A percentile compares a stretch with the other conserved stretches of the same genome.
Evolutionary conservation across 148 eudicot genomes (phyloP).

Genomic region (Camellia sinensis): DNA sequence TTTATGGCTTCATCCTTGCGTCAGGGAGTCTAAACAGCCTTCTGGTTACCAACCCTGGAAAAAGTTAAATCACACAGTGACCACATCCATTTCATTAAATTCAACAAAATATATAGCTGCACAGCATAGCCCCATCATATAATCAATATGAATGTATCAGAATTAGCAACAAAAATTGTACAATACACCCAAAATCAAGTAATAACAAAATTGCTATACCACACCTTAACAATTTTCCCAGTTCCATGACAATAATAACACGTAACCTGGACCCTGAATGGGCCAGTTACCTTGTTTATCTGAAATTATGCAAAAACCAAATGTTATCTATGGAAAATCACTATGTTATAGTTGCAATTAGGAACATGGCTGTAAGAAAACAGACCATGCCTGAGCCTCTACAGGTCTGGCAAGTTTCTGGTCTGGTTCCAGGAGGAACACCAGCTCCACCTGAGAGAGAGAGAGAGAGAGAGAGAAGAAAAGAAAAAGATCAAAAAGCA

Average conservation of each 20-base stretch:
- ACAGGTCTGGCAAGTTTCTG: constrained; percentile 79
- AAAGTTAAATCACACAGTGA: not conserved
- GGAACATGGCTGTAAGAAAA: constrained; percentile 15
- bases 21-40: not conserved
- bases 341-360: not conserved
- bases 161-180: not conserved
- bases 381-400: constrained; percentile 82
- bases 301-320: constrained; percentile 29
- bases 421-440: constrained; percentile 94
- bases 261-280: constrained; percentile 50
- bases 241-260: constrained; percentile 68
- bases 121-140: not conserved
- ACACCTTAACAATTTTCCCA: constrained; percentile 78
- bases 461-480: not conserved
- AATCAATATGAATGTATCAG: not conserved
- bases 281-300: constrained; percentile 60
- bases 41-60: not conserved
- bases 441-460: constrained; percentile 68
- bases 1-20: no score
- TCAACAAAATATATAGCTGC: not conserved
- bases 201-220: not conserved
- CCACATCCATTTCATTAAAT: not conserved
- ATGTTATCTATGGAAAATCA: not conserved
- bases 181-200: not conserved
- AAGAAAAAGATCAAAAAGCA: not conserved